phyloP scores from a whole-genome alignment of 2,329 filamentous ascomycete species.

The Aspergillus sp. region DNA sequence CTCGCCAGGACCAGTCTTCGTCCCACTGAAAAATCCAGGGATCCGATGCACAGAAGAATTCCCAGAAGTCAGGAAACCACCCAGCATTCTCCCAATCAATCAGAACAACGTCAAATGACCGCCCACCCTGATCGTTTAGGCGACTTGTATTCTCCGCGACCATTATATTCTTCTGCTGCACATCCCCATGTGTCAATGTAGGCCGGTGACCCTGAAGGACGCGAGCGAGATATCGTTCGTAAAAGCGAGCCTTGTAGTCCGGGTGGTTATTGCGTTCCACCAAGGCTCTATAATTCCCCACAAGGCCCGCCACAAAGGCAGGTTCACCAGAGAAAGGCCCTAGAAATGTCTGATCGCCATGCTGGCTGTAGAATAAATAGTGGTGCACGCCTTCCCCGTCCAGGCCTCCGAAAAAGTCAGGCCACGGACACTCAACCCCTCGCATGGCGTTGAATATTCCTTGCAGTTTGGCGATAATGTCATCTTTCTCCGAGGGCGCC shows the following conservation, averaged over 20 bases:
- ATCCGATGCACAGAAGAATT: constrained; percentile 26
- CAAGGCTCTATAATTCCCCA: constrained; percentile 24
- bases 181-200: constrained; percentile 30
- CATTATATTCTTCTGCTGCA: constrained; percentile 23
- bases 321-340: constrained; percentile 26
- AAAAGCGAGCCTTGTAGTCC: constrained; percentile 29
- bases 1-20: constrained; percentile 28
- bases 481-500: constrained; percentile 25
- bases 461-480: constrained; percentile 26
- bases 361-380: constrained; percentile 26
- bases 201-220: constrained; percentile 29
- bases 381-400: constrained; percentile 25
- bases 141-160: constrained; percentile 16
- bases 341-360: constrained; percentile 16
- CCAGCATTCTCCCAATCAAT: constrained; percentile 28
- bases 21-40: constrained; percentile 23
- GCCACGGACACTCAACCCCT: constrained; percentile 24
- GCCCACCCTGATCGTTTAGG: constrained; percentile 22
- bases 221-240: constrained; percentile 25
- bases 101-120: constrained; percentile 29
- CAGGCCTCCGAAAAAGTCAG: constrained; percentile 25
- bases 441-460: constrained; percentile 23
- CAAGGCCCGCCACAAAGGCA: constrained; percentile 25
- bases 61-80: constrained; percentile 31
- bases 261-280: constrained; percentile 20